Conservation (phyloP, 2,329 filamentous ascomycete genomes). For the Epichloe coenophiala region DNA sequence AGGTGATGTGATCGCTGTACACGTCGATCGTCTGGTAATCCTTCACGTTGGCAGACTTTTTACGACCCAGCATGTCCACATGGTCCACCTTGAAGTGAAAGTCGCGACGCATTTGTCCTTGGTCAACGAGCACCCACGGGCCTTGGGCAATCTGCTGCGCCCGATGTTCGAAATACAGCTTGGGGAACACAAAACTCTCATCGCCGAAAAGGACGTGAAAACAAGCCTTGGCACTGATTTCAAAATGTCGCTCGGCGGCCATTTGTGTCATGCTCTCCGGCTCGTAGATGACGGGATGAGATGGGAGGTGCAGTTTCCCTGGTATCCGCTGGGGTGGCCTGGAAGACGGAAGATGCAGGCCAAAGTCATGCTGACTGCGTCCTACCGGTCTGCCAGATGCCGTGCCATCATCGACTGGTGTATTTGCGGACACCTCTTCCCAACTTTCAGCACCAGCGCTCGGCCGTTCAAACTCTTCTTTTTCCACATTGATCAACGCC, state of each 20-base stretch:
- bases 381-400: constrained; percentile 22
- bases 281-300: constrained; percentile 68
- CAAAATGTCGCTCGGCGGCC: constrained; percentile 69
- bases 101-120: constrained; percentile 58
- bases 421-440: constrained; percentile 61
- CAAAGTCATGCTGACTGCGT: constrained; percentile 20
- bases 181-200: constrained; percentile 86
- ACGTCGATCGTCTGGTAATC: constrained; percentile 83
- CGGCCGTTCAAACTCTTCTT: constrained; percentile 37
- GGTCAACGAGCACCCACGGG: constrained; percentile 64
- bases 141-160: constrained; percentile 73
- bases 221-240: constrained; percentile 83
- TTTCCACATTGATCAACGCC: constrained; percentile 62
- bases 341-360: constrained; percentile 21
- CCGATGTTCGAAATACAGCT: constrained; percentile 72
- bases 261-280: constrained; percentile 68
- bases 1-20: constrained; percentile 60
- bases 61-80: constrained; percentile 49
- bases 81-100: constrained; percentile 69
- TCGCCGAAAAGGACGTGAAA: constrained; percentile 97
- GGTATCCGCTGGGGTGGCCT: constrained; percentile 24
- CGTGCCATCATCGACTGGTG: constrained; percentile 44
- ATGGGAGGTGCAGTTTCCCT: constrained; percentile 69
- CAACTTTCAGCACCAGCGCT: constrained; percentile 77
- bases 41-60: constrained; percentile 47